Conservation (phyloP, 1,284 basidiomycete genomes). For the Microbotryum saponariae region DNA sequence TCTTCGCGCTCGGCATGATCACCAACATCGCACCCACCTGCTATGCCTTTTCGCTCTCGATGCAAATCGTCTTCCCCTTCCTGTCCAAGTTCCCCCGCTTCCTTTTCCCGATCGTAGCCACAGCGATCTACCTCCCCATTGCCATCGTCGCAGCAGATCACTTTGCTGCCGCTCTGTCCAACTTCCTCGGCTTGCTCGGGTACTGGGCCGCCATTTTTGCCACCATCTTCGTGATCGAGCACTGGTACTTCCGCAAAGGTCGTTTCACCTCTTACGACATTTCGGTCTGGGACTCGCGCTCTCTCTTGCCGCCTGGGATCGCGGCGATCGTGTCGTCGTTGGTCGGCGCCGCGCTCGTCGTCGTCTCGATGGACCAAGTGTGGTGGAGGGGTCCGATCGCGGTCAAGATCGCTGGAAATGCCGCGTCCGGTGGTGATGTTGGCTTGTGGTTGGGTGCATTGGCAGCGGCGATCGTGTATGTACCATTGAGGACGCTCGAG, state of each 20-base stretch:
- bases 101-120: conserved; percentile 71
- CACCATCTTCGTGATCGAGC: conserved; percentile 27
- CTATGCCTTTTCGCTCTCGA: conserved; percentile 73
- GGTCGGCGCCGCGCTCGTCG: conserved; percentile 36
- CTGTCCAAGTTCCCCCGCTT: conserved; percentile 64
- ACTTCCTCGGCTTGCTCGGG: conserved; percentile 39
- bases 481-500: conserved; percentile 38
- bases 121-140: conserved; percentile 55
- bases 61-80: conserved; percentile 67
- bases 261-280: conserved; percentile 36
- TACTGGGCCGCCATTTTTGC: conserved; percentile 23
- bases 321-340: conserved; percentile 37
- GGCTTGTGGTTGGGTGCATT: conserved; percentile 42
- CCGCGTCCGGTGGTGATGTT: conserved; percentile 38
- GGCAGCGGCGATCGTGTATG: conserved; percentile 36
- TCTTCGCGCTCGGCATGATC: conserved; percentile 65
- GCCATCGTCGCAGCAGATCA: conserved; percentile 40
- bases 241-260: conserved; percentile 36
- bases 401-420: conserved; percentile 35
- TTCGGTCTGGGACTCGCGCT: conserved; percentile 38
- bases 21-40: conserved; percentile 76
- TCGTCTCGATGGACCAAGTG: conserved; percentile 40
- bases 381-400: conserved; percentile 27
- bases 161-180: conserved; percentile 40
- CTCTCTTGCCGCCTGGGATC: conserved; percentile 39